Base-by-base conservation (phyloP, 2,329 filamentous ascomycete genomes). In the Neofusicoccum umdonicola region DNA sequence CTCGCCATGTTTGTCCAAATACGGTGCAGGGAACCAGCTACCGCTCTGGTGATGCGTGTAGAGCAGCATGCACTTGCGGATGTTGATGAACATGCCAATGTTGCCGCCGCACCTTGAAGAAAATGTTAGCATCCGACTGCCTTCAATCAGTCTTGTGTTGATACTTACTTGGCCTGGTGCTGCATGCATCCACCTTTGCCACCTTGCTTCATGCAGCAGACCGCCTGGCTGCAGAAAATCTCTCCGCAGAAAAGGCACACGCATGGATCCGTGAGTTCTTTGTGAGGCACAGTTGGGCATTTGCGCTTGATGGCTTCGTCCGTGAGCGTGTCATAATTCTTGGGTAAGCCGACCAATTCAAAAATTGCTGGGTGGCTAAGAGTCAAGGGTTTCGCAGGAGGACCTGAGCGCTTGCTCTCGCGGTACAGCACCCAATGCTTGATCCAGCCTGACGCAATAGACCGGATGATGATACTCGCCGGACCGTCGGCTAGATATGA, bases 1-100 rank as follows among this genome's bases (percentile, higher is more conserved):
- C 82, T 99, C 95, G 69, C 96, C 96, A 75, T 97, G 96, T 74
- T 91, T 90, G 78, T 99, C 95, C 68, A 98, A 89, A 77, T 98
- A 99, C 0, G 95, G 95, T 3, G 95, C 94, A 47, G 89, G 86
- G 68, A 90, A 89, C 81, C 90, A 99, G 31, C 90, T 93, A 44
- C 95, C 95, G 52, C 91, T 90, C 37, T 84, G 82, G 66, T 89
- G 87, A 79, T 97, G 93, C 63, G 96, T 82, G 77, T 96, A 96
- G 66, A 96, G 87, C 45, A 96, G 88, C 70, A 90, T 92, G 80
- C 96, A 98, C 81, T 98, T 98, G 69, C 95, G 90, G 70, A 99
- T 94, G 76, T 96, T 97, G 77, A 99, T 90, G 80, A 96, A 98
- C 39, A 97, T 82, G n/a, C 95, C 95, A 54, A 96, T 88, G 70